Evolutionary conservation across 768 basidiomycete species (phyloP).

Genomic region (Rhodotorula babjevae): DNA sequence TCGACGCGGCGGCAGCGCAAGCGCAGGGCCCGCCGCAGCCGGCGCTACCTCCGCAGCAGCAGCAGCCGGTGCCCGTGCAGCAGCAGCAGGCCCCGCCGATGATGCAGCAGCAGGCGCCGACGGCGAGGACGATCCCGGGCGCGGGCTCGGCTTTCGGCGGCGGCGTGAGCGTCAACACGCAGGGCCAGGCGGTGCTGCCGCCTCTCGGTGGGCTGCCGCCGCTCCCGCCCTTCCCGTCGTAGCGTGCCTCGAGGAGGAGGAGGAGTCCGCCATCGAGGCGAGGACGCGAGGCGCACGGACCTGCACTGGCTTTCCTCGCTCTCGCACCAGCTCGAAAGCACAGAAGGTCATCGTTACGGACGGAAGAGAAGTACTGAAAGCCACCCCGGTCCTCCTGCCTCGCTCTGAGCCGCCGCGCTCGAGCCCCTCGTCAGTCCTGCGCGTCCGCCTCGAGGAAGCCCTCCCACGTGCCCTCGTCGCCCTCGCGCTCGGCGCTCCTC

Average conservation of each 20-base stretch:
- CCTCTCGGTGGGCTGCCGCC: background rate
- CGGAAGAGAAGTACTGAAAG: background rate
- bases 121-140: background rate
- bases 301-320: background rate
- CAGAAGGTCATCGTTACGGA: background rate
- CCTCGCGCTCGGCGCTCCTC: background rate
- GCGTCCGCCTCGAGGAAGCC: slow-evolving; percentile 2
- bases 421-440: background rate
- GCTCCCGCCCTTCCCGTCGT: background rate
- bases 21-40: no score
- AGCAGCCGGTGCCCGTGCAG: background rate
- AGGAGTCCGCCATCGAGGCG: no score
- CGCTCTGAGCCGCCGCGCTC: no score
- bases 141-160: background rate
- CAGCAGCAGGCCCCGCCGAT: background rate
- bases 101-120: background rate
- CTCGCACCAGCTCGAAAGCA: no score
- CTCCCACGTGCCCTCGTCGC: background rate
- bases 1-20: background rate
- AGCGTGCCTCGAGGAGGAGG: background rate
- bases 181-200: background rate
- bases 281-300: no score
- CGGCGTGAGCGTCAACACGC: background rate
- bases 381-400: no score
- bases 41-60: no score